Conservation (phyloP, 495 filamentous ascomycete genomes). For the Parachaetomium inaequale region DNA sequence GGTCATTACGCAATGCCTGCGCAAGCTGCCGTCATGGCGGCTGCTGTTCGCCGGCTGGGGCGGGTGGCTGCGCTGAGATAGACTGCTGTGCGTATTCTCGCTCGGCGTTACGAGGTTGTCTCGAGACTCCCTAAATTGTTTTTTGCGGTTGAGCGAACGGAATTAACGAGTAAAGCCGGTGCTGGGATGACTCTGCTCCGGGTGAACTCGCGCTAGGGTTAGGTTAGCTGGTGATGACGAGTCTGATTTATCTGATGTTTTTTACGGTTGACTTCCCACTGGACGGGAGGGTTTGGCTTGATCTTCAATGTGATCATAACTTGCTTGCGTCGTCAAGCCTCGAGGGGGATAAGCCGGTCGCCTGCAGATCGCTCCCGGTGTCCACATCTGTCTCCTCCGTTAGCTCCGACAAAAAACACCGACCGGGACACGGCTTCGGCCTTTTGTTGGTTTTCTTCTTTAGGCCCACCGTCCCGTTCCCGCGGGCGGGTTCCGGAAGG, state of each 20-base stretch:
- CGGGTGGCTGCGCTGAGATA: background rate
- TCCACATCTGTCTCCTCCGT: constrained; percentile 4
- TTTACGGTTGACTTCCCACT: too few species aligned
- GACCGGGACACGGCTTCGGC: background rate
- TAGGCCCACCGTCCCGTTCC: constrained; percentile 5
- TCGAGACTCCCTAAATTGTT: too few species aligned
- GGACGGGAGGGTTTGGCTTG: too few species aligned
- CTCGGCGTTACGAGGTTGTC: constrained; percentile 18
- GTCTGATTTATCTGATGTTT: too few species aligned
- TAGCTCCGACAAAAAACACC: constrained; percentile 10
- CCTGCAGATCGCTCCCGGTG: background rate
- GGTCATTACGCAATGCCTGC: constrained; percentile 16
- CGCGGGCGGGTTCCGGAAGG: background rate
- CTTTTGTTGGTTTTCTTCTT: background rate
- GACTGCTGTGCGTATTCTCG: background rate
- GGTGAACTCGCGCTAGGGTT: too few species aligned
- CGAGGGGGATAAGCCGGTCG: background rate
- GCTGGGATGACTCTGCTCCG: too few species aligned
- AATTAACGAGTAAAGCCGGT: too few species aligned
- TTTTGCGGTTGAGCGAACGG: too few species aligned
- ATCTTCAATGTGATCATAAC: too few species aligned
- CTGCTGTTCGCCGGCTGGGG: background rate
- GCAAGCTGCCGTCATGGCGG: constrained; percentile 10
- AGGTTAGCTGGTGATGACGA: too few species aligned
- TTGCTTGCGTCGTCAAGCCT: too few species aligned